Evolutionary conservation across 2,329 filamentous ascomycete genomes (phyloP), one percentile per base, ranked within the genome.

Genomic region (Colletotrichum salicis): DNA sequence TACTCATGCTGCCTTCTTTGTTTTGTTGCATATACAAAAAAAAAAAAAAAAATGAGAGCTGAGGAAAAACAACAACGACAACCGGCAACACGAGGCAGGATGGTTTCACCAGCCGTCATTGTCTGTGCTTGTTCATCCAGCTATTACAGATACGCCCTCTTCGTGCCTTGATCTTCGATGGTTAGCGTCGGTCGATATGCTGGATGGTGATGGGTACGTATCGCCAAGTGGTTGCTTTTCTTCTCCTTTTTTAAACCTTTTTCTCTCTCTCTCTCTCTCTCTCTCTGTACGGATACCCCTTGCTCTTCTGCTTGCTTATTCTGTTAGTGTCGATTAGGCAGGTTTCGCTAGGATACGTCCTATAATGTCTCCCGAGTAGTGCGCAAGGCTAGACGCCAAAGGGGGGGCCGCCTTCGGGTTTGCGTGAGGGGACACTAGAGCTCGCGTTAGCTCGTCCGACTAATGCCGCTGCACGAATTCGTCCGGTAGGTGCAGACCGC

Each of bases 401-500:
- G 6, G 41, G 33, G 33, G 27, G 2, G 33, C 55, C 45, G 48
- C 67, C 63, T 35, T 62, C 56, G 57, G 57, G 29, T 63, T 52
- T 45, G 35, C 58, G n/a, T 45, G 52, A 63, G 58, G 54, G 54
- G 24, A 57, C 45, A 56, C 62, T 63, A 62, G 61, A 64, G 58
- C 69, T 71, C 33, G 45, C 52, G 54, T 63, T 68, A 64, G 59
- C 58, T 48, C 56, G n/a, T 57, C 52, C n/a, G 45, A n/a, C 59
- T 68, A 63, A 64, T 68, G 69, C 58, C 24, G 27, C 52, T 68
- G 52, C 52, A 68, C 54, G 61, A 54, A 64, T 71, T 71, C 64
- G 64, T 71, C 69, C 54, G 22, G 61, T 63, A 45, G 64, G 33
- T 48, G 58, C 64, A 62, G 69, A 64, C 69, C 69, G 69, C 69